A percentile compares a stretch with the other conserved stretches of the same genome.
phyloP scores from a whole-genome alignment of 2,329 filamentous ascomycete species.

The Xylaria sp. region DNA sequence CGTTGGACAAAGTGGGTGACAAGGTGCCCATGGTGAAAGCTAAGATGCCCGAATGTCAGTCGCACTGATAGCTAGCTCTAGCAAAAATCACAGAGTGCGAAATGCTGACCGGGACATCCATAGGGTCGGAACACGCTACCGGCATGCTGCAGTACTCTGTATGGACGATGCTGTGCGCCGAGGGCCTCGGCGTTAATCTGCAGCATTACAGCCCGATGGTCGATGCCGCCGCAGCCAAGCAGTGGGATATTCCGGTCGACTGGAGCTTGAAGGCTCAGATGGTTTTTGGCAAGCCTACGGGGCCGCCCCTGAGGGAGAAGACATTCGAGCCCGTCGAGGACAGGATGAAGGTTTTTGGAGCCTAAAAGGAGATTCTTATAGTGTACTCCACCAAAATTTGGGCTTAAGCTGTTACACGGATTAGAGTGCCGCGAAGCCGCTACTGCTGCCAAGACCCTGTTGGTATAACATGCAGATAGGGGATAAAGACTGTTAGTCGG shows the following conservation, averaged over 20 bases:
- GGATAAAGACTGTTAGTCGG: too few species aligned
- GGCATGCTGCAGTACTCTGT: slow-evolving; percentile 30
- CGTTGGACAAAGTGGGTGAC: slow-evolving; percentile 10
- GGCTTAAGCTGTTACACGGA: too few species aligned
- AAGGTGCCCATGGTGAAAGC: slow-evolving; percentile 20
- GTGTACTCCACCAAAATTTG: too few species aligned
- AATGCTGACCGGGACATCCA: neutral
- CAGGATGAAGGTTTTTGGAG: slow-evolving; percentile 22
- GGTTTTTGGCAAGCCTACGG: slow-evolving; percentile 30
- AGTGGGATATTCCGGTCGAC: slow-evolving; percentile 29
- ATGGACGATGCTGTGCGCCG: slow-evolving; percentile 31
- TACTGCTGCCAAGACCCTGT: too few species aligned
- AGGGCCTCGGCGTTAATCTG: slow-evolving; percentile 27
- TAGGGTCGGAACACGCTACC: slow-evolving; percentile 30
- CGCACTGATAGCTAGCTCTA: neutral
- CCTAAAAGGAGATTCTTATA: neutral
- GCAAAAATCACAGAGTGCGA: neutral
- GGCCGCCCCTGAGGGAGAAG: slow-evolving; percentile 12
- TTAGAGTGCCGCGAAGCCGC: too few species aligned
- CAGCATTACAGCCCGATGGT: slow-evolving; percentile 29
- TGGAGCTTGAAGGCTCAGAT: slow-evolving; percentile 32
- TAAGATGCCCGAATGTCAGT: slow-evolving; percentile 32
- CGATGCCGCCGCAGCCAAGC: slow-evolving; percentile 21
- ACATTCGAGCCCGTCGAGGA: slow-evolving; percentile 20
- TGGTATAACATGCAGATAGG: too few species aligned